Evolutionary conservation across 345 rosid species (phyloP), one percentile per base, ranked within the genome.

Genomic region (Combretum micranthum): DNA sequence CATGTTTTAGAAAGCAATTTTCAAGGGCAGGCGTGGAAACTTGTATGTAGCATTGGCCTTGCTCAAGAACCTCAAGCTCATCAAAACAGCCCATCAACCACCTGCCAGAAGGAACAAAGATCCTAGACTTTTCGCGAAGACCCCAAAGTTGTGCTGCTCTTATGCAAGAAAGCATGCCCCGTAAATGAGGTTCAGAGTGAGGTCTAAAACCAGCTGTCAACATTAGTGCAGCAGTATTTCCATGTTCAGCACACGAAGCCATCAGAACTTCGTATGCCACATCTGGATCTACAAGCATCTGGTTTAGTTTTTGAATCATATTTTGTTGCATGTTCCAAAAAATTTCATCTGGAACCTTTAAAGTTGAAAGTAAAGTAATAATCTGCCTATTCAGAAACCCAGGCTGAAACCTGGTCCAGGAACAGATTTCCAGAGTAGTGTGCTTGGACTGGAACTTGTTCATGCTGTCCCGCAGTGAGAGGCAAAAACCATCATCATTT

Each of bases 21-120:
- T 83, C 86, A 45, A 89, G 52, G 61, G 86, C 75, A 18, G 90
- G 96, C 50, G 17, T 80, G 5, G 96, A 84, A 50, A 89, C 86
- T 80, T 86, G 96, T 57, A 93, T 80, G 55, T 89, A 93, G 80
- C 97, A 89, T 22, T 92, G 91, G 44, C 94, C 97, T 20, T 82
- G 78, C 65, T 89, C 91, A 59, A 89, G 84, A 69, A 88, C 77
- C 60, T 69, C 99, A 51, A 80, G 64, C 76, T 89, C 96, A 53
- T 92, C 99, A 32, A 92, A 71, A 72, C 95, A 85, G 49, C 97
- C 97, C 96, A 92, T 86, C 55, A 89, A 74, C 97, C 91, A 92
- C 82, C 99, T 80, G 23, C 96, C 94, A 0, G 81, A 68, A 12
- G 78, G 57, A 58, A 92, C 85, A 74, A 89, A 92, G 54, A 92